A percentile compares a stretch with the other conserved stretches of the same genome.
Conservation (phyloP, 495 filamentous ascomycete species). For the Daldinia loculata region DNA sequence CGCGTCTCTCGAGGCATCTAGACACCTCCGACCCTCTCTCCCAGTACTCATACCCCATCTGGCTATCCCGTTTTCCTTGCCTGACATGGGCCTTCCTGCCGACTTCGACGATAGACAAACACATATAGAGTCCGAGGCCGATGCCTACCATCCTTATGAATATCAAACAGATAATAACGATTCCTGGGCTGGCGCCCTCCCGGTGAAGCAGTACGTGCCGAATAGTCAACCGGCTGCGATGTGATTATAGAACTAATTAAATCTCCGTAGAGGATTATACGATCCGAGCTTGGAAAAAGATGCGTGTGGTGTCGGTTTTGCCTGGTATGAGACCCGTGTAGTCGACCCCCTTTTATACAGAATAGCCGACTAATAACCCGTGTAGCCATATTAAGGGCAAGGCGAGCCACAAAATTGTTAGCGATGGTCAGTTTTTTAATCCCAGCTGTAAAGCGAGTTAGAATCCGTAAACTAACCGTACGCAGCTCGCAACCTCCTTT, state of each 20-base stretch:
- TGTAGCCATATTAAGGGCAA: constrained; percentile 95
- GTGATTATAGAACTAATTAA: constrained; percentile 23
- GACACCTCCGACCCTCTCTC: constrained; percentile 21
- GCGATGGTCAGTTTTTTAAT: constrained; percentile 80
- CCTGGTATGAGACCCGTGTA: constrained; percentile 72
- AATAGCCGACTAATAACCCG: constrained; percentile 29
- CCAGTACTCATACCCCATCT: constrained; percentile 26
- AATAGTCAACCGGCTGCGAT: neutral
- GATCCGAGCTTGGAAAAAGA: constrained; percentile 97
- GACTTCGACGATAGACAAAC: constrained; percentile 67
- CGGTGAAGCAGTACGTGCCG: constrained; percentile 80
- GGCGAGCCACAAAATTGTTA: constrained; percentile 97
- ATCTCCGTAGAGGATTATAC: constrained; percentile 75
- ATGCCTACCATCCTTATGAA: constrained; percentile 70
- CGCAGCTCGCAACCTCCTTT: constrained; percentile 88
- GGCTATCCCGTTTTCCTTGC: constrained; percentile 52
- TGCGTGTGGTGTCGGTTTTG: constrained; percentile 99
- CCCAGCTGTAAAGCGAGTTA: neutral
- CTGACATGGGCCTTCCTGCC: constrained; percentile 66
- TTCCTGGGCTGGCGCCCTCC: constrained; percentile 95
- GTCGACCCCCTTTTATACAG: neutral
- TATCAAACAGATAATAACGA: constrained; percentile 88
- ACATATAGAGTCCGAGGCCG: constrained; percentile 60
- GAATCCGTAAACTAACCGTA: constrained; percentile 26
- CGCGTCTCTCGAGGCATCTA: constrained; percentile 30